Percentiles rank a stretch among this genome's conserved stretches.
These are phyloP conservation scores for Leishmania arabica DNA, from an alignment of 208 protist genomes.

Conservation along the genomic window DNA sequence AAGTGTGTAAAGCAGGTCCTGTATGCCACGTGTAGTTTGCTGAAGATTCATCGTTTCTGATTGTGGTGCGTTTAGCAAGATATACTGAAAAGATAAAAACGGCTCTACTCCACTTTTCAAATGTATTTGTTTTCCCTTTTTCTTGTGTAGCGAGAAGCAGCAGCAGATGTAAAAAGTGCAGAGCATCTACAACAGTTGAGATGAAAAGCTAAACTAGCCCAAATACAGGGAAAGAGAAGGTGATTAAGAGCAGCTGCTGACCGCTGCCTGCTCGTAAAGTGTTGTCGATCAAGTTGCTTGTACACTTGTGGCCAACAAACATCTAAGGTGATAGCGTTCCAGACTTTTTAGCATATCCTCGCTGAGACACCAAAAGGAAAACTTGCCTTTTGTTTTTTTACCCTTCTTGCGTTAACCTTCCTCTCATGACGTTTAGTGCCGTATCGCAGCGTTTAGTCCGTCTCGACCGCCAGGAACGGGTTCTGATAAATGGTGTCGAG, in stretches of 20 bases:
- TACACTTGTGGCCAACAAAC: background rate
- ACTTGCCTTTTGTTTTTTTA: background rate
- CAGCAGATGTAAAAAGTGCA: background rate
- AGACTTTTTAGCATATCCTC: background rate
- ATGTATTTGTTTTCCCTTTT: background rate
- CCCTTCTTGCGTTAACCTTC: background rate
- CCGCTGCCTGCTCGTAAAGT: background rate
- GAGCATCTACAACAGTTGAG: background rate
- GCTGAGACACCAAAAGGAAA: background rate
- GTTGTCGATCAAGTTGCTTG: background rate
- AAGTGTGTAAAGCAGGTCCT: conserved; percentile 48
- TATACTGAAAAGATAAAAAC: background rate
- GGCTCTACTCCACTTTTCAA: background rate
- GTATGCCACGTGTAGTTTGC: conserved; percentile 30
- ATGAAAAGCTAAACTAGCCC: background rate
- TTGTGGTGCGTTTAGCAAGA: background rate
- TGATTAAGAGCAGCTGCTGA: background rate
- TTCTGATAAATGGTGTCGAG: conserved; percentile 80
- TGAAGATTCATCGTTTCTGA: conserved; percentile 22
- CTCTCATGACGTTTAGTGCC: conserved; percentile 10
- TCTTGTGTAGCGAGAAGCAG: background rate
- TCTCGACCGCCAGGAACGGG: conserved; percentile 63
- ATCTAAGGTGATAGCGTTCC: too few relatives aligned
- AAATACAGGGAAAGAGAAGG: background rate
- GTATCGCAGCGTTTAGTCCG: conserved; percentile 14